Base-by-base conservation (phyloP, 257 asterid genomes). In the Ballota nigra region DNA sequence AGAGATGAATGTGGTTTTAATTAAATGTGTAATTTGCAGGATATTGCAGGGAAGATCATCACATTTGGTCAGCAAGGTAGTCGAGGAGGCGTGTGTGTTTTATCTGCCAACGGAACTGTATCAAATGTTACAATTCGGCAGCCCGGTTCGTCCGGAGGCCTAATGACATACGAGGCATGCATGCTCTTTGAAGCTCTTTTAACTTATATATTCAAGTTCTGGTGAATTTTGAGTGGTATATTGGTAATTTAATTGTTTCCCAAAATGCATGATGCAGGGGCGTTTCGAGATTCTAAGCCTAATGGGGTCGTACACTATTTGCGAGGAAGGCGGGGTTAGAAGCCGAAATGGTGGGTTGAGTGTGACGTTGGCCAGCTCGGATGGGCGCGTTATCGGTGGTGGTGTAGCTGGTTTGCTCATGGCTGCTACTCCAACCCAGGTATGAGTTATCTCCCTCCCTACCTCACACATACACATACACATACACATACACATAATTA, bases 371-470 rank as follows among this genome's bases (percentile, higher is more conserved):
- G 96, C 96, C 51, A 88, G 96, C 47, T 83, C 96, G 8, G 94
- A 89, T 69, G 98, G 96, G 0, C 93, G 92, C 6, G 86, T 92
- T n/a, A 88, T 92, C 51, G 98, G 98, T 24, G 98, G 96, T 13
- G 86, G 89, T 33, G 85, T 89, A 31, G 92, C 96, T 29, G 96
- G 96, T 43, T 64, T 76, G 49, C 96, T 89, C 34, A 74, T 84
- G 73, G 97, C 97, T 23, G 97, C 97, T 56, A 86, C 77, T 71
- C 97, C 96, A 18, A 86, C 87, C 82, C 96, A 88, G 97, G 96
- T 28, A n/a, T n/a, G n/a, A n/a, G n/a, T n/a, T n/a, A n/a, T n/a
- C n/a, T n/a, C n/a, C n/a, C n/a, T n/a, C n/a, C n/a, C n/a, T n/a
- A n/a, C n/a, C n/a, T n/a, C n/a, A n/a, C n/a, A n/a, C n/a, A n/a